phyloP scores from a whole-genome alignment of 306 rosid genomes.

The Lotus japonicus region DNA sequence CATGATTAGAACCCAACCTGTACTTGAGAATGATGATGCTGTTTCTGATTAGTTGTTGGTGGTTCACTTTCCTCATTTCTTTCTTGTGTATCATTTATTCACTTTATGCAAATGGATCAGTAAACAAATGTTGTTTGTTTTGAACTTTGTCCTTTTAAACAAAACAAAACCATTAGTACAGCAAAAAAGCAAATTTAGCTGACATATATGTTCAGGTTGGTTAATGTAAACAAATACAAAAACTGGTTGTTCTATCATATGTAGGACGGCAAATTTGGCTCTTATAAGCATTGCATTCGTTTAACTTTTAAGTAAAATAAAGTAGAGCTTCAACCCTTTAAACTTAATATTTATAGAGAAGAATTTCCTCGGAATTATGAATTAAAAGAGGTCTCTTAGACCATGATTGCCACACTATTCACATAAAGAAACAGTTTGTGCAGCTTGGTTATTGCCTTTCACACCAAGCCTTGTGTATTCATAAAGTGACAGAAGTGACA shows the following conservation, averaged over 20 bases:
- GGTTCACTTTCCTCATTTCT: neutral
- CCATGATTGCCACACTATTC: too few relatives aligned
- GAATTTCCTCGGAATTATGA: too few relatives aligned
- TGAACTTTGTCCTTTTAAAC: neutral
- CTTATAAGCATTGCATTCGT: neutral
- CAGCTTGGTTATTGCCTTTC: too few relatives aligned
- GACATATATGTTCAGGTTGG: neutral
- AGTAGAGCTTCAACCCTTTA: too few relatives aligned
- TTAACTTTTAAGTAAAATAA: too few relatives aligned
- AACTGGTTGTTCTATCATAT: neutral
- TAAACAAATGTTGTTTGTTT: neutral
- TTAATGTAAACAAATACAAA: neutral
- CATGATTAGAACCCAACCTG: slow-evolving; percentile 69
- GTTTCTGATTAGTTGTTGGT: neutral
- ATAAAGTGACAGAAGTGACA: too few relatives aligned
- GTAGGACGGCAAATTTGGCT: slow-evolving; percentile 22
- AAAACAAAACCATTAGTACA: slow-evolving; percentile 4
- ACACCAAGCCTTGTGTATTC: too few relatives aligned
- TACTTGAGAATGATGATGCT: slow-evolving; percentile 45
- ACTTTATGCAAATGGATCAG: slow-evolving; percentile 14
- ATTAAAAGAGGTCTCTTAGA: too few relatives aligned
- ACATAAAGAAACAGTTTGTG: too few relatives aligned
- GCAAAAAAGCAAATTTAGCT: neutral
- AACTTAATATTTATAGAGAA: too few relatives aligned
- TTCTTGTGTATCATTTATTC: neutral